phyloP scores from a whole-genome alignment of 495 filamentous ascomycete species.

The Mycothermus thermophilus region DNA sequence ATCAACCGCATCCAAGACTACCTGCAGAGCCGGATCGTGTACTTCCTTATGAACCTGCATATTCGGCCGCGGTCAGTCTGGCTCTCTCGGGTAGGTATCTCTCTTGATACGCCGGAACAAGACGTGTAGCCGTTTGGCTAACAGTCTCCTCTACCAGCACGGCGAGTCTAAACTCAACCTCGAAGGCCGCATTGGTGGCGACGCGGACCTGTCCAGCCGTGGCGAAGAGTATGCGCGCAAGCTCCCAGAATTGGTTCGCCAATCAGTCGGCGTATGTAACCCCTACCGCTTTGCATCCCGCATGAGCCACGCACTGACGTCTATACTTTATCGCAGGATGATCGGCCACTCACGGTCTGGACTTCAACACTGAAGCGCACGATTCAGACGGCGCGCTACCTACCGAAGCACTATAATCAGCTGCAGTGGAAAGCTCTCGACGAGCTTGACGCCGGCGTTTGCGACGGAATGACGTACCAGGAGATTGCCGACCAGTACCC shows the following conservation, averaged over 20 bases:
- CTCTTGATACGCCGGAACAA: neutral
- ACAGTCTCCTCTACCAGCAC: conserved; percentile 43
- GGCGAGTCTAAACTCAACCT: conserved; percentile 91
- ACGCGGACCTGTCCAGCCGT: conserved; percentile 72
- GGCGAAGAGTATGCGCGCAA: conserved; percentile 74
- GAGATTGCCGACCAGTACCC: conserved; percentile 84
- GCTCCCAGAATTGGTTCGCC: conserved; percentile 63
- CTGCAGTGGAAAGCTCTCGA: conserved; percentile 97
- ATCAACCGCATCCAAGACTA: conserved; percentile 97
- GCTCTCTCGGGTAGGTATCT: conserved; percentile 68
- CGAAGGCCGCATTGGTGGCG: conserved; percentile 75
- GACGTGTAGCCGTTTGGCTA: neutral
- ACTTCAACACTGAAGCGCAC: conserved; percentile 90
- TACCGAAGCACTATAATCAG: conserved; percentile 67
- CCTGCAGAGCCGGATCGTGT: conserved; percentile 86
- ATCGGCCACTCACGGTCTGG: conserved; percentile 84
- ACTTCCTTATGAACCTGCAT: conserved; percentile 96
- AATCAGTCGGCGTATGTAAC: conserved; percentile 56
- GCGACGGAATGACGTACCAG: conserved; percentile 86
- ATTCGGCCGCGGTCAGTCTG: conserved; percentile 96
- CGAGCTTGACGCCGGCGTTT: conserved; percentile 91
- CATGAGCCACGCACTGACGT: neutral
- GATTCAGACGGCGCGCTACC: conserved; percentile 74
- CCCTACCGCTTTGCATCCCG: neutral
- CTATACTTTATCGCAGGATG: conserved; percentile 19